Base-by-base conservation (phyloP, 1,139 yeast genomes). In the Diutina siamensis region DNA sequence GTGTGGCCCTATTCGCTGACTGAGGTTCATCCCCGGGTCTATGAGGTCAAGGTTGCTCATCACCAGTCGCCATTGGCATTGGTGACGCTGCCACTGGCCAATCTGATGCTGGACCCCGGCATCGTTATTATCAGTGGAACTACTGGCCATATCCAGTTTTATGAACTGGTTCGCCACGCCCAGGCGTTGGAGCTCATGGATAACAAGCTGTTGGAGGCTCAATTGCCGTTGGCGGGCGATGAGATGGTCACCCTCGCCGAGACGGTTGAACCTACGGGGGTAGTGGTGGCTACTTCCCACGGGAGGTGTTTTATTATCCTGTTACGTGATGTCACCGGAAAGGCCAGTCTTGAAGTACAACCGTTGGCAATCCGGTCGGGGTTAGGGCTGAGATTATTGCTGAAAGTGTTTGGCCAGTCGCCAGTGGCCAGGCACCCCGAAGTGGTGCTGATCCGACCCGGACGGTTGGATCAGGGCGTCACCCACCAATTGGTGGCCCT, bases 211-310 rank as follows among this genome's bases (percentile, higher is more conserved):
- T 58, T 65, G 40, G 71, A 69, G 46, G 53, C 64, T n/a, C 5
- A 51, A 78, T 27, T 66, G 64, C 3, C 57, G 80, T 17, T 59
- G 59, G 45, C 44, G 53, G 15, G 56, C 44, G 73, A 76, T 27
- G 94, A 85, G 56, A 61, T 62, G 44, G 67, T 86, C 22, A 75
- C 79, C 1, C 58, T 71, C 41, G 74, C 82, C 2, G 76, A 78
- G 49, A 77, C 76, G 50, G 71, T 81, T 15, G 89, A 83, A 52
- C 92, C 94, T 0, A 79, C 84, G 2, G 95, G 95, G 1, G 64
- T 87, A 5, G 68, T 82, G 1, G 59, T 84, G 10, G 76, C 88
- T 4, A 86, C 96, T 0, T 77, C 87, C 4, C 68, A 76, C 54
- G 87, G 86, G 35, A 66, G 94, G 50, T 76, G 83, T 44, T 60